Evolutionary conservation across 2,329 filamentous ascomycete genomes (phyloP), one percentile per base, ranked within the genome.

Genomic region (Alternaria incomplexa): DNA sequence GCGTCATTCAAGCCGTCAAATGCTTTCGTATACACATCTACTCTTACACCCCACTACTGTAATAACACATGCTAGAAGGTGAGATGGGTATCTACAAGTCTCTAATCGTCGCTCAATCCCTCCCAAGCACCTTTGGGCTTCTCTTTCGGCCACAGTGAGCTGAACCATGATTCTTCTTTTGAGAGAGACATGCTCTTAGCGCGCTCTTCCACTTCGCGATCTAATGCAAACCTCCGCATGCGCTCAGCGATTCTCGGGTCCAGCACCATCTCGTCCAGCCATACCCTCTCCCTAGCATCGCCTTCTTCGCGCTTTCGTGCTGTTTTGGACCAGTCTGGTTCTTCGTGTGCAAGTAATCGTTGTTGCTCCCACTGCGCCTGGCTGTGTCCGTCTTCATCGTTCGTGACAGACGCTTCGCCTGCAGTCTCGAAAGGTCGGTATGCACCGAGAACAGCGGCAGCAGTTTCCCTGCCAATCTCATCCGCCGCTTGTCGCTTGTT

Each of bases 401-500:
- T 77, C 28, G 80, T 73, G 22, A 64, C 77, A 17, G 70, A 52
- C 11, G 63, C 58, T 52, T 75, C 72, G 15, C 66, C 66, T 28
- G 73, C 65, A 9, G 68, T 66, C 53, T 77, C 74, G 10, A 80
- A 88, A 4, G 85, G 82, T 58, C 84, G 78, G 68, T 85, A 83
- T 12, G 78, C 80, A 12, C 83, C 88, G 40, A 97, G 88, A 62
- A 96, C 95, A 36, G 91, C 89, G 36, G 93, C 91, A 1, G 95
- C 95, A 17, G 96, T 93, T 67, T 97, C 89, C 45, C 92, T 90
- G 55, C 96, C 96, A 63, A 97, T 89, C 48, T 90, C 86, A 76
- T 99, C 95, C 66, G 95, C 95, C n/a, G 97, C 85, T 66, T 88
- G 83, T 57, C 96, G 91, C 64, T 91, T 90, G 79, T 91, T 97